Evolutionary conservation across 805 yeast genomes (phyloP), one percentile per base, ranked within the genome.

Genomic region (Saccharomycopsis sp.): DNA sequence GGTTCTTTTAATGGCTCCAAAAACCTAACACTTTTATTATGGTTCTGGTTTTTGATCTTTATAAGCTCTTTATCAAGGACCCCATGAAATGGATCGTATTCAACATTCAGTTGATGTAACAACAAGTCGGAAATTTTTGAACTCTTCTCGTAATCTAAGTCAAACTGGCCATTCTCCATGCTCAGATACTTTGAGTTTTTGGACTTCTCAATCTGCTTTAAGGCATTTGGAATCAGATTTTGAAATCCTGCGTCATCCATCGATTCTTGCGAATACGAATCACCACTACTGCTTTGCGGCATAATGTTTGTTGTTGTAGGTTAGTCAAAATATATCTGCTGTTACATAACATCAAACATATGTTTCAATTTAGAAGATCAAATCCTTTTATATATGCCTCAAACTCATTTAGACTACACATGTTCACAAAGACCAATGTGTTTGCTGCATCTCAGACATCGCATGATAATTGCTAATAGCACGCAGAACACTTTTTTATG

Each of bases 181-280:
- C 22, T 44, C 22, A 44, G 49, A 44, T 44, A 19, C 22, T 44
- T 44, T 19, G 22, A 5, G 49, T 44, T 19, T 44, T 44, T 44
- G 20, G 49, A 17, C 22, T 44, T 44, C 12, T 44, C 49, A 44
- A 44, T 29, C 41, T 54, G 60, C 49, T 54, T 54, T 24, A 47
- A 49, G 8, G n/a, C 23, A 44, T 56, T 49, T 15, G 51, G 62
- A 14, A 42, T 47, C 20, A 56, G 47, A 35, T 12, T 47, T 19
- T 47, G 56, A 50, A 15, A 54, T n/a, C 55, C 59, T 51, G 47
- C 35, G 49, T 35, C 54, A 35, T 56, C 57, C 41, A 41, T 25
- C 17, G 54, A 56, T 52, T 47, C 62, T 54, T 41, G 52, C 20
- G 53, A 49, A 50, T 25, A 53, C 19, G 56, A 24, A 15, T 53